Evolutionary conservation across 148 eudicot genomes (phyloP).

Genomic region (Suaeda aralocaspica): DNA sequence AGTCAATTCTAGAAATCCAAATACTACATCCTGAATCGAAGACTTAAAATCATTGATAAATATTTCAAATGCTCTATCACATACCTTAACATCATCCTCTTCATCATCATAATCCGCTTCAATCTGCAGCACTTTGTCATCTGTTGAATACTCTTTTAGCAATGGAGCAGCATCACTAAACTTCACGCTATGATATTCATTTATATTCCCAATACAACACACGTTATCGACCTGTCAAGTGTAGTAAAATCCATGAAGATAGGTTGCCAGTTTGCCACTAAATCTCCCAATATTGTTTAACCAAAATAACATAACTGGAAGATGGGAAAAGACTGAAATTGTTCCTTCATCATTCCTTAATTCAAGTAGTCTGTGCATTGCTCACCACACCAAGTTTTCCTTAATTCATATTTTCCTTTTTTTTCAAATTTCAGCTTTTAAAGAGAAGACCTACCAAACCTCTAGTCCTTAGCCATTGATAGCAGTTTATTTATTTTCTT

Average conservation of each 20-base stretch:
- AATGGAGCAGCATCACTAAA: slow-evolving; percentile 23
- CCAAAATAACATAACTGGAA: slow-evolving; percentile 4
- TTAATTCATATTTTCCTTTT: background rate
- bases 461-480: background rate
- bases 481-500: background rate
- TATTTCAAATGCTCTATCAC: background rate
- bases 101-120: slow-evolving; percentile 26
- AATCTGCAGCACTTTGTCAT: slow-evolving; percentile 25
- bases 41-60: background rate
- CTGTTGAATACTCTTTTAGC: slow-evolving; percentile 26
- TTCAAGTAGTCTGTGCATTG: background rate
- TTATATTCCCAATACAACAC: slow-evolving; percentile 32
- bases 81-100: slow-evolving; percentile 28
- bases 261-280: background rate
- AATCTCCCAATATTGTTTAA: background rate
- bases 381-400: background rate
- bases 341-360: background rate
- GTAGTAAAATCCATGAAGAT: background rate
- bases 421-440: background rate
- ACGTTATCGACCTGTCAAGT: slow-evolving; percentile 63
- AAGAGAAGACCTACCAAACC: background rate
- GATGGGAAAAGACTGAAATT: slow-evolving; percentile 1
- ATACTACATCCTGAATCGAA: background rate
- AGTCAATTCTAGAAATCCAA: background rate
- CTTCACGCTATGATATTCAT: slow-evolving; percentile 11